These are phyloP conservation scores for Ballota nigra DNA, from an alignment of 257 asterid genomes.

Conservation along the genomic window DNA sequence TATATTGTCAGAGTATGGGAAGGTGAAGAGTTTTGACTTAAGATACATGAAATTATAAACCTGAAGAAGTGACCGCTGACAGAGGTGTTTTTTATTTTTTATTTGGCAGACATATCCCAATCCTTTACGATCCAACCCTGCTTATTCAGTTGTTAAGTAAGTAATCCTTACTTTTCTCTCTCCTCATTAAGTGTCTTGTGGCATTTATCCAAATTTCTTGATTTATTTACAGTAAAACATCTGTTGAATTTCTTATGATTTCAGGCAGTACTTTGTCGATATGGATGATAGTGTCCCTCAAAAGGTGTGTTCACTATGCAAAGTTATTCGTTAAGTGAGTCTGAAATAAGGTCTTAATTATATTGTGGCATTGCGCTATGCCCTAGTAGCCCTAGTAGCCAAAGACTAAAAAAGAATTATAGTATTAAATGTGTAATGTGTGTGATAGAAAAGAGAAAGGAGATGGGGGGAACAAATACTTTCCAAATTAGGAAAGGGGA, in stretches of 20 bases:
- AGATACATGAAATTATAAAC: neutral
- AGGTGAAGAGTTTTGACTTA: neutral
- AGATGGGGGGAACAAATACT: no score
- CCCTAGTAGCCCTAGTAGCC: neutral
- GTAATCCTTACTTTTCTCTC: slow-evolving; percentile 18
- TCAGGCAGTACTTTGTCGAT: slow-evolving; percentile 57
- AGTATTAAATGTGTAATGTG: no score
- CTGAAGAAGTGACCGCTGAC: slow-evolving; percentile 9
- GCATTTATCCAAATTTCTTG: slow-evolving; percentile 10
- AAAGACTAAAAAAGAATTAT: neutral
- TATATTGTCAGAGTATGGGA: neutral
- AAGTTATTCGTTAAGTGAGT: neutral
- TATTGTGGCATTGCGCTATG: neutral
- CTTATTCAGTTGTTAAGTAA: slow-evolving; percentile 60
- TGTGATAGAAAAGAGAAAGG: no score
- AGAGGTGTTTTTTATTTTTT: slow-evolving; percentile 15
- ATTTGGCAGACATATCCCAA: slow-evolving; percentile 50
- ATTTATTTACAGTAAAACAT: neutral
- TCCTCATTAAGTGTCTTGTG: neutral
- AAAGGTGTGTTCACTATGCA: slow-evolving; percentile 36
- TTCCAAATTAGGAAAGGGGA: no score
- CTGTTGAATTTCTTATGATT: slow-evolving; percentile 9
- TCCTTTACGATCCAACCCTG: slow-evolving; percentile 48
- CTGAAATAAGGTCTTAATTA: neutral
- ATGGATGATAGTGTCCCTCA: slow-evolving; percentile 54